Evolutionary conservation across 139 green algal species (phyloP), one percentile per base, ranked within the genome.

Genomic region (Tetradesmus obliquus): DNA sequence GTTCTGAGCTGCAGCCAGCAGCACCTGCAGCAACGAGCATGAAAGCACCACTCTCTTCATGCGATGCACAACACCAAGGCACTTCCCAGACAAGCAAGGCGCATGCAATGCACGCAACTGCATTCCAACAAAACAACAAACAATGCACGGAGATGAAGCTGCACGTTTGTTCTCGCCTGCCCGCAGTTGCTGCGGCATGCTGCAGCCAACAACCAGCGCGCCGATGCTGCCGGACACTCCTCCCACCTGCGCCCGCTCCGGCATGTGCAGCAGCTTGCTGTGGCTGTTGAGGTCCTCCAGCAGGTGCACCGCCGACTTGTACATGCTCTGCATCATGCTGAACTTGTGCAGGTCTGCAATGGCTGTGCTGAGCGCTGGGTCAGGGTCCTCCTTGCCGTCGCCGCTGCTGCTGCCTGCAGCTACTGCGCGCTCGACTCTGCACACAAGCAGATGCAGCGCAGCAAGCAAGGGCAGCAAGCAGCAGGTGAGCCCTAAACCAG

Each of bases 1-100:
- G 91, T 94, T 95, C 94, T 98, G 97, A 22, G 94, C 93, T 3
- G 96, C 97, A 12, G 97, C 97, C 79, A 98, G 91, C 54, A 99
- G 91, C 62, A 98, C 96, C 91, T 96, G 95, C 45, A 89, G n/a
- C 4, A 82, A 60, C 71, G 19, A 79, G n/a, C 74, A 82, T 51
- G n/a, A 82, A 45, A 45, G 32, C 32, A 45, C 32, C 32, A 45
- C 32, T 45, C 32, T 45, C 32, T 45, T 45, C 32, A 45, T 45
- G 32, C 32, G 32, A 45, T 45, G 32, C 32, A 45, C 32, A 45
- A 45, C 32, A 45, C 32, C 32, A 45, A 45, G 32, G 32, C 32
- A 45, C 32, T 45, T 45, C 32, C 32, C 32, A 45, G 32, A 45
- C 32, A 45, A 45, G 32, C 32, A 45, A 45, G 32, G 32, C 32